phyloP scores from a whole-genome alignment of 257 asterid species.

The Penstemon newberryi region DNA sequence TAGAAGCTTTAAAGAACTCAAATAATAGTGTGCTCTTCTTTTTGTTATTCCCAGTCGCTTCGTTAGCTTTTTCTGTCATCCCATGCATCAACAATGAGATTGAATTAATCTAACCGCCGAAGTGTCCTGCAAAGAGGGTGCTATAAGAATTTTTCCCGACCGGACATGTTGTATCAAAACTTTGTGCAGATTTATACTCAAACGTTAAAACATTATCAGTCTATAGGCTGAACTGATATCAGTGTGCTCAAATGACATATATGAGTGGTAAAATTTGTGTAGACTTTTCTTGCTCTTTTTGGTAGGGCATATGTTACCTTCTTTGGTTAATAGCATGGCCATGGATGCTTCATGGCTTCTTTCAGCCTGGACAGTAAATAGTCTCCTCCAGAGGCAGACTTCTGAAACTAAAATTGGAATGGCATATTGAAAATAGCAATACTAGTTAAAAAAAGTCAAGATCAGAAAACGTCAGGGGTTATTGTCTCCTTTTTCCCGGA shows the following conservation, averaged over 20 bases:
- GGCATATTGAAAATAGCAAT: conserved; percentile 4
- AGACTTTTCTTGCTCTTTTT: neutral
- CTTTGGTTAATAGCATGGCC: conserved; percentile 1
- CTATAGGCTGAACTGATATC: neutral
- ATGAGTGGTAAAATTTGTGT: conserved; percentile 10
- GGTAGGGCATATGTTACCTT: conserved; percentile 9
- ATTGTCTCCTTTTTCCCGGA: neutral
- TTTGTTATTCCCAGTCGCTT: conserved; percentile 12
- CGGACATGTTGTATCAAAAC: neutral
- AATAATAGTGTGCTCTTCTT: neutral
- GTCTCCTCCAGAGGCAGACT: conserved; percentile 23
- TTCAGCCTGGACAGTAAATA: conserved; percentile 8
- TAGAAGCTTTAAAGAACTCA: conserved; percentile 18
- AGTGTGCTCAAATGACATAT: conserved; percentile 11
- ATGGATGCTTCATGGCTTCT: conserved; percentile 10
- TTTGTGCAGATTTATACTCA: neutral
- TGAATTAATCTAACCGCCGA: conserved; percentile 7
- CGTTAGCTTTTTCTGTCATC: neutral
- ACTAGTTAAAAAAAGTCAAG: conserved; percentile 3
- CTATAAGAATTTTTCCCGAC: neutral
- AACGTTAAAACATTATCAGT: conserved; percentile 1
- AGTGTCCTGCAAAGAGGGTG: conserved; percentile 8
- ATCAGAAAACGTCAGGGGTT: neutral
- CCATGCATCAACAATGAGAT: neutral
- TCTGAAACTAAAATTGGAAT: conserved; percentile 3